Evolutionary conservation across 352 stramenopile species (phyloP), one percentile per base, ranked within the genome.

Genomic region (Hyaloperonospora brassicae): DNA sequence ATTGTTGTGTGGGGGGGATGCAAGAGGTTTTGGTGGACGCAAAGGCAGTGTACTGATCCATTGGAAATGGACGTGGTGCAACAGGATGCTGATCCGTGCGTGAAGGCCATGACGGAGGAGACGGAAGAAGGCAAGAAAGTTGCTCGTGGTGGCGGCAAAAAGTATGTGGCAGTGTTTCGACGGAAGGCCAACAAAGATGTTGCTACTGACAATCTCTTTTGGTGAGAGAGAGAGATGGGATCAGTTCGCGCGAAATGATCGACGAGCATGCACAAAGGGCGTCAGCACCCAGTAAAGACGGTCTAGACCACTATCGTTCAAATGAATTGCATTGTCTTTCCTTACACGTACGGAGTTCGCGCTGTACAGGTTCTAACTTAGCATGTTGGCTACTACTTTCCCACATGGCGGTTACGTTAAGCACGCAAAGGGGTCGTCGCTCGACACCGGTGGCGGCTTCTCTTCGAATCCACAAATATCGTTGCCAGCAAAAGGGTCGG

Each of bases 61-160:
- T 45, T 40, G n/a, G 35, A 45, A 13, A 49, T 17, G 1, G 10
- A 42, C 12, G 7, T 58, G 45, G 8, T 41, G 14, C 8, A 35
- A 44, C 22, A 95, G 62, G 72, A 69, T 27, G 66, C 62, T 13
- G 97, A 99, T 72, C 86, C 89, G 10, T 98, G 91, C 57, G 88
- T 98, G 31, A 76, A 87, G 46, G 89, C 93, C 30, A 98, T 99
- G 89, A 96, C 77, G 24, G 85, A 91, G 42, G 91, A 97, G 60
- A 99, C 97, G 0, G 96, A 99, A 76, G 97, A 99, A 87, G 90
- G 95, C 50, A 98, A 98, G 74, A 99, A 99, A 63, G 96, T 99
- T 5, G 87, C 77, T 57, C 78, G 95, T 47, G 82, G 84, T 47
- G 80, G 81, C 23, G 82, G 87, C 60, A 89, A 89, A 53, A 97